Base-by-base conservation (phyloP, 306 rosid genomes). In the Medicago truncatula region DNA sequence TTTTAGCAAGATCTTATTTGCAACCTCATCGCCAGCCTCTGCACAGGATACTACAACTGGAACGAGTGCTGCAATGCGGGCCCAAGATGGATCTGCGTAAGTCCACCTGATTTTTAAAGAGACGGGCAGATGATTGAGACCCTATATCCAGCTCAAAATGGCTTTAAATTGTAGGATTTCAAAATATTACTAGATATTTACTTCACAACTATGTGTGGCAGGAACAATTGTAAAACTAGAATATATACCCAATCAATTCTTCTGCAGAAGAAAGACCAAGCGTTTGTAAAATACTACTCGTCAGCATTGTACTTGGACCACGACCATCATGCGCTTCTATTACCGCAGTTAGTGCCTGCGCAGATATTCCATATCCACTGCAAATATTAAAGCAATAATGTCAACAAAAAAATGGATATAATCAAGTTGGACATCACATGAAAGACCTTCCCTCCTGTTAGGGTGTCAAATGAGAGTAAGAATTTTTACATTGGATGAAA, bases 361-460 rank as follows among this genome's bases (percentile, higher is more conserved):
- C 91, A 82, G 96, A 89, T 78, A 93, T 93, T 79, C 96, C 98
- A 79, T 93, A 93, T 62, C 97, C 98, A 82, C 98, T 93, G 89
- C 76, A 89, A 85, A 58, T 41, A 76, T 72, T 79, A 87, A 89
- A 18, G n/a, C 8, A 73, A 43, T 60, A 83, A 25, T 60, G 53
- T 80, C 80, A 85, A 82, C 20, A 72, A 73, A 68, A 68, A 15
- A 13, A 5, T 56, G 36, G 49, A 43, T 40, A 40, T 10, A 49
- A 63, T 62, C 58, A 43, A 60, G 28, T 39, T 50, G 16, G 56
- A 58, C 50, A 66, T 65, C 0, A 5, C 72, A 63, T 8, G 53
- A 54, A 85, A 59, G 68, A 44, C 53, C 21, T 9, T 20, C 61
- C 34, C 13, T 20, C 31, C 34, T 20, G 34, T 56, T 18, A 4